Evolutionary conservation across 768 basidiomycete species (phyloP).

Genomic region (Boletellus emodensis): DNA sequence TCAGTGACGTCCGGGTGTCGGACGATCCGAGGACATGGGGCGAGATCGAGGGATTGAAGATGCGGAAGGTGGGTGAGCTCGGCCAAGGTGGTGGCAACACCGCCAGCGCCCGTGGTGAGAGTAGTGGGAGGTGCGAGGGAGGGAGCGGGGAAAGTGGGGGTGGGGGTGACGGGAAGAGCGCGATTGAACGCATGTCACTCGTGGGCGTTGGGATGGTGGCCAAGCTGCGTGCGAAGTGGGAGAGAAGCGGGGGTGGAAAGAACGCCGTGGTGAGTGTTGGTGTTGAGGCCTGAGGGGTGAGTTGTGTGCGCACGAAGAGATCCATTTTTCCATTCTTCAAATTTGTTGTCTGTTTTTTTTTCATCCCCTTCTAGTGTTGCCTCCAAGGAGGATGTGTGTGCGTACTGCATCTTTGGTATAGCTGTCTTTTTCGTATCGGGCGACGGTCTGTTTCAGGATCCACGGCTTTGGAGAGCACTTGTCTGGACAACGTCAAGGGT

Average conservation of each 20-base stretch:
- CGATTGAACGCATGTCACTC: conserved; percentile 1
- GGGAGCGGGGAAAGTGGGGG: neutral
- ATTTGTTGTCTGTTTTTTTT: neutral
- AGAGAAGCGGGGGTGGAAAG: neutral
- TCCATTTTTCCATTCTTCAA: neutral
- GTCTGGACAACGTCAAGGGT: too few species aligned
- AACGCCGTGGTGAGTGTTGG: neutral
- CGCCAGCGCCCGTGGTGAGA: too few species aligned
- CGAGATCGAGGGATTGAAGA: conserved; percentile 8
- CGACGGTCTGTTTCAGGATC: too few species aligned
- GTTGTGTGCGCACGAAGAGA: neutral
- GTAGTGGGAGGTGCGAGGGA: too few species aligned
- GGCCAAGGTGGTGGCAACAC: neutral
- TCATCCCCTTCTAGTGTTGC: neutral
- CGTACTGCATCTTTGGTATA: too few species aligned
- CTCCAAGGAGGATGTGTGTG: too few species aligned
- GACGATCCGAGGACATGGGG: conserved; percentile 1
- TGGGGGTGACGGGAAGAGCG: neutral
- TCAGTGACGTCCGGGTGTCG: conserved; percentile 1
- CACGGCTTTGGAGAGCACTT: too few species aligned
- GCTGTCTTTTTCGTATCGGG: too few species aligned
- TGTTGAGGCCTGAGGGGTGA: neutral
- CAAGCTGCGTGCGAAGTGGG: conserved; percentile 21
- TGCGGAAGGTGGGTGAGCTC: neutral
- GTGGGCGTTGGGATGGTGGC: conserved; percentile 16